Evolutionary conservation across 768 basidiomycete genomes (phyloP).

Genomic region (Lenzites betulinus): DNA sequence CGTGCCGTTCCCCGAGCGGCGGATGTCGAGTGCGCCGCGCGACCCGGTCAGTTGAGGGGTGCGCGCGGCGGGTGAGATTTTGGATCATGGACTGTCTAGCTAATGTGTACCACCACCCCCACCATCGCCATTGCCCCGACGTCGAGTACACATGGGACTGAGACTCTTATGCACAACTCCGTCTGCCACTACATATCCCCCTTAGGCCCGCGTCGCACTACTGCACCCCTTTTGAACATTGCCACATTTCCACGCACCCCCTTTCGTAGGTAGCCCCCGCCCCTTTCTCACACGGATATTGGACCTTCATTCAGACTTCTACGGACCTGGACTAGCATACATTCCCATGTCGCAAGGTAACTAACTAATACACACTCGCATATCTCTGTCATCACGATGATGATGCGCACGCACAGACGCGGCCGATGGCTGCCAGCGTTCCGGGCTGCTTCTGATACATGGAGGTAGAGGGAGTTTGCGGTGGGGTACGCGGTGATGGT

Average conservation of each 20-base stretch:
- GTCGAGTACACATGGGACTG: neutral
- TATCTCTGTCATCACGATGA: slow-evolving; percentile 4
- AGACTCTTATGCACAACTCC: neutral
- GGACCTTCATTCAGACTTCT: slow-evolving; percentile 10
- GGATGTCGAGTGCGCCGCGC: slow-evolving; percentile 37
- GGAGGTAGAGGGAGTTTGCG: neutral
- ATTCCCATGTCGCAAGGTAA: slow-evolving; percentile 12
- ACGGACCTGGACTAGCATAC: slow-evolving; percentile 22
- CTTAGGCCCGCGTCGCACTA: no score
- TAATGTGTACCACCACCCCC: slow-evolving; percentile 23
- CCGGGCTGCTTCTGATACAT: neutral
- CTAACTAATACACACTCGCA: slow-evolving; percentile 7
- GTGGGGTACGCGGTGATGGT: neutral
- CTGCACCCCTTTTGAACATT: no score
- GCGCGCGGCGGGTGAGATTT: slow-evolving; percentile 6
- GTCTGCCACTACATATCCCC: neutral
- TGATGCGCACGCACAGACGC: neutral
- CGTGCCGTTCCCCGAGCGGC: slow-evolving; percentile 61
- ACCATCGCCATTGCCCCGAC: neutral
- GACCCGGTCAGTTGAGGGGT: slow-evolving; percentile 41
- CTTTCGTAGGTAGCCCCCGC: neutral
- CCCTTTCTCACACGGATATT: slow-evolving; percentile 2
- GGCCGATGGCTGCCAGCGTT: neutral
- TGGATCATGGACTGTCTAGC: slow-evolving; percentile 5
- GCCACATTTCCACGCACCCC: no score